These are phyloP conservation scores for Irpex lacteus DNA, from an alignment of 1,284 basidiomycete species.

Conservation along the genomic window DNA sequence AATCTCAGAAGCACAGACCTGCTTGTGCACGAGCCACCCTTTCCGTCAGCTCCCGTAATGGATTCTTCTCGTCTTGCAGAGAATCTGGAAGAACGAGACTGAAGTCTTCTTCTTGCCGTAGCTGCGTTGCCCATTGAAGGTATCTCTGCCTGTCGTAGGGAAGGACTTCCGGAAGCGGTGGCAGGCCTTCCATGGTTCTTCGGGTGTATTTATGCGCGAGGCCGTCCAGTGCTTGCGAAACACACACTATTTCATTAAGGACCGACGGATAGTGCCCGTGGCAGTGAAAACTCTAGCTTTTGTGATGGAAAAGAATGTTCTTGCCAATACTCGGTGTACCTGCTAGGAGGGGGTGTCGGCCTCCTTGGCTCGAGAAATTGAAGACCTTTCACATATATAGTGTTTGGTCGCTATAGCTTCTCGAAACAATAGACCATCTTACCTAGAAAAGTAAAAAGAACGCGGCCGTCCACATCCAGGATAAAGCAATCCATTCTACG, in stretches of 20 bases:
- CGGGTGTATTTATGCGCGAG: not conserved
- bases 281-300: not conserved
- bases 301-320: constrained; percentile 5
- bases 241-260: not conserved
- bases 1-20: constrained; percentile 9
- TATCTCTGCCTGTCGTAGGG: not conserved
- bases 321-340: constrained; percentile 14
- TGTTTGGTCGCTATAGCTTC: not conserved
- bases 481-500: constrained; percentile 15
- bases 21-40: constrained; percentile 16
- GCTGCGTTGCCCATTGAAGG: not conserved
- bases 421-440: not conserved
- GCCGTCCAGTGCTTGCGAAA: not conserved
- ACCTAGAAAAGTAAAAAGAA: constrained; percentile 12
- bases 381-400: constrained; percentile 7
- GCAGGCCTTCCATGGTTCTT: not conserved
- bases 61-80: constrained; percentile 8
- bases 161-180: not conserved
- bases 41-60: constrained; percentile 18
- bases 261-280: not conserved
- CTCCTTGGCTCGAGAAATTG: constrained; percentile 6
- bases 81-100: not conserved
- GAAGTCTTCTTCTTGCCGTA: not conserved
- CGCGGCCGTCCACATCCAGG: constrained; percentile 9
- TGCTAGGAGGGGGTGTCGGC: constrained; percentile 5